phyloP scores from a whole-genome alignment of 2,329 filamentous ascomycete species.

The Phialophora expanda region DNA sequence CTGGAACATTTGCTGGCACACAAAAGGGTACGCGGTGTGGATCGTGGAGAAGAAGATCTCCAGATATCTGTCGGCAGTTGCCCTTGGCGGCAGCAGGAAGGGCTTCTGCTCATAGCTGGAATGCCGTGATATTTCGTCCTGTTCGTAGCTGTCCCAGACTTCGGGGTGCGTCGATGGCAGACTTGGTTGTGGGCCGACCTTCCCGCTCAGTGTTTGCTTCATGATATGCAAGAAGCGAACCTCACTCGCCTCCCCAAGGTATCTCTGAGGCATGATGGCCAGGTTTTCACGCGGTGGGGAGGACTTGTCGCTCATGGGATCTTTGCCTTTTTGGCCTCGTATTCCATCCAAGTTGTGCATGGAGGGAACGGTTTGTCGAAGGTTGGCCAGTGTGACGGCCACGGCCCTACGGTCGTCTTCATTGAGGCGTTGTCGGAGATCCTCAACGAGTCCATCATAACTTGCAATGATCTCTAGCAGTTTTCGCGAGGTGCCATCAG shows the following conservation, averaged over 20 bases:
- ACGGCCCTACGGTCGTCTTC: no score
- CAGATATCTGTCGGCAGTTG: constrained; percentile 35
- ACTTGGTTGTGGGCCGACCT: constrained; percentile 37
- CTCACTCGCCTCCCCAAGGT: constrained; percentile 49
- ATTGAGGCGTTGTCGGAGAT: no score
- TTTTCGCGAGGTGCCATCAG: no score
- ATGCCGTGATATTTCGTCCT: constrained; percentile 21
- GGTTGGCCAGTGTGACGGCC: no score
- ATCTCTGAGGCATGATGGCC: constrained; percentile 29
- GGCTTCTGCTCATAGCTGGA: no score
- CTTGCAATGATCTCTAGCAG: neutral
- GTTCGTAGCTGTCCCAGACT: constrained; percentile 33
- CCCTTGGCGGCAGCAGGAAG: neutral
- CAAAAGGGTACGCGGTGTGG: constrained; percentile 46
- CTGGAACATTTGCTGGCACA: constrained; percentile 39
- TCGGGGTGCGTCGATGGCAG: constrained; percentile 18
- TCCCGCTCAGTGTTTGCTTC: constrained; percentile 36
- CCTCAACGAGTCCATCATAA: no score
- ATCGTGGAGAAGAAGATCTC: constrained; percentile 45
- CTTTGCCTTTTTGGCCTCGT: no score
- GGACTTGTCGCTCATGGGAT: no score
- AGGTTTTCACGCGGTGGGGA: constrained; percentile 24
- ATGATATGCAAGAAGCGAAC: constrained; percentile 47
- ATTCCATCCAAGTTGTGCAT: no score
- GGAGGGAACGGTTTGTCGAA: no score